These are phyloP conservation scores for Lichtheimia corymbifera DNA, from an alignment of 371 early-diverging fungal genomes.

Conservation along the genomic window DNA sequence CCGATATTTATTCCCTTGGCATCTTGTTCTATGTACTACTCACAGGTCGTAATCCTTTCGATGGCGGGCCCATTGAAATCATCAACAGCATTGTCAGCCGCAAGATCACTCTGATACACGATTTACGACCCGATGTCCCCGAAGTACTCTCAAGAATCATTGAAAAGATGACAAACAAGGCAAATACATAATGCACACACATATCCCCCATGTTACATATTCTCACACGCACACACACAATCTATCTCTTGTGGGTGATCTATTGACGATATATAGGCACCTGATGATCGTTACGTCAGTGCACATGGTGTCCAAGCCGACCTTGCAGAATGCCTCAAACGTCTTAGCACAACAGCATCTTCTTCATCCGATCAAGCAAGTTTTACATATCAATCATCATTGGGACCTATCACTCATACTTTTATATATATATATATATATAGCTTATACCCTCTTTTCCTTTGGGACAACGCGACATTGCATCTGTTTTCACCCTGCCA, in stretches of 20 bases:
- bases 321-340: slow-evolving; percentile 48
- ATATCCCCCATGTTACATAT: background rate
- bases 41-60: slow-evolving; percentile 53
- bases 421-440: too few relatives aligned
- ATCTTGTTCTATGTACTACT: slow-evolving; percentile 54
- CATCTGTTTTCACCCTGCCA: slow-evolving; percentile 46
- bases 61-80: slow-evolving; percentile 58
- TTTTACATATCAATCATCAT: background rate
- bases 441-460: slow-evolving; percentile 30
- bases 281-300: slow-evolving; percentile 57
- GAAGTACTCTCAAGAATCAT: slow-evolving; percentile 49
- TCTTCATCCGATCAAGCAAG: slow-evolving; percentile 3
- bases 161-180: slow-evolving; percentile 63
- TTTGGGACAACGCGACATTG: slow-evolving; percentile 44
- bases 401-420: too few relatives aligned
- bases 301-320: slow-evolving; percentile 59
- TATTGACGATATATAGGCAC: slow-evolving; percentile 35
- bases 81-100: slow-evolving; percentile 53
- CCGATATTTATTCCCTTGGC: slow-evolving; percentile 60
- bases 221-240: too few relatives aligned
- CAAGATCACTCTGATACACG: slow-evolving; percentile 47
- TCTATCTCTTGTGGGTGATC: too few relatives aligned
- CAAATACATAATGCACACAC: slow-evolving; percentile 5
- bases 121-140: slow-evolving; percentile 53
- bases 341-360: slow-evolving; percentile 21